Evolutionary conservation across 2,329 filamentous ascomycete genomes (phyloP).

Genomic region (Alternaria tenuissima): DNA sequence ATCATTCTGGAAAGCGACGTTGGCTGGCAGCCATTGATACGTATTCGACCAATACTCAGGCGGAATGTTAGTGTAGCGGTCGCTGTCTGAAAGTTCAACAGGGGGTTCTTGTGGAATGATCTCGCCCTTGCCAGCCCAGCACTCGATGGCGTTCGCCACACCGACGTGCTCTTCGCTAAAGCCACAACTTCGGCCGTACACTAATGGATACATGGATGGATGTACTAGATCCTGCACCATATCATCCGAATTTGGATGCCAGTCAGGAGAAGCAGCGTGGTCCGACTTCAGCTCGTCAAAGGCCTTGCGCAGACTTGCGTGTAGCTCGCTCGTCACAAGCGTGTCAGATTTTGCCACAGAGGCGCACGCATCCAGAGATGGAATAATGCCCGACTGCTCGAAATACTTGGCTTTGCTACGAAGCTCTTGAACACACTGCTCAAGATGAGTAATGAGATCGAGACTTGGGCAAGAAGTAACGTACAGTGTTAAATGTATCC

Average conservation of each 20-base stretch:
- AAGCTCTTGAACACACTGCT: slow-evolving; percentile 54
- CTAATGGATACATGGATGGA: slow-evolving; percentile 69
- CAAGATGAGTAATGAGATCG: not conserved
- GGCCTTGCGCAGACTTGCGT: slow-evolving; percentile 54
- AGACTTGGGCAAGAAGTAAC: not conserved
- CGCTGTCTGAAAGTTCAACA: not conserved
- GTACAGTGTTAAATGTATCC: slow-evolving; percentile 24
- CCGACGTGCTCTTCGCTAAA: slow-evolving; percentile 45
- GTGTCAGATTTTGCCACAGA: slow-evolving; percentile 64
- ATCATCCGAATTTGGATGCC: slow-evolving; percentile 65
- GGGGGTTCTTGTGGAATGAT: slow-evolving; percentile 17
- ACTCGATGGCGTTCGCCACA: slow-evolving; percentile 36
- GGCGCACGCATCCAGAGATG: slow-evolving; percentile 56
- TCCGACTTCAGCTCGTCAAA: slow-evolving; percentile 61
- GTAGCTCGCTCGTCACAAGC: slow-evolving; percentile 52
- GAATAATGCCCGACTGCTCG: slow-evolving; percentile 52
- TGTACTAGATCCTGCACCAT: slow-evolving; percentile 70
- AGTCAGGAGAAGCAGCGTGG: slow-evolving; percentile 53
- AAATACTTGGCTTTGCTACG: slow-evolving; percentile 60
- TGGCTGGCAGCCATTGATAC: slow-evolving; percentile 61
- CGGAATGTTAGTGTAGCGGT: slow-evolving; percentile 10
- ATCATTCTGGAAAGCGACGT: slow-evolving; percentile 54
- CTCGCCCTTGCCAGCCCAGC: slow-evolving; percentile 43
- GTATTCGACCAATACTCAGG: slow-evolving; percentile 29
- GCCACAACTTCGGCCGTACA: slow-evolving; percentile 60